Base-by-base conservation (phyloP, 2,329 filamentous ascomycete genomes). In the Lasiodiplodia sp. region DNA sequence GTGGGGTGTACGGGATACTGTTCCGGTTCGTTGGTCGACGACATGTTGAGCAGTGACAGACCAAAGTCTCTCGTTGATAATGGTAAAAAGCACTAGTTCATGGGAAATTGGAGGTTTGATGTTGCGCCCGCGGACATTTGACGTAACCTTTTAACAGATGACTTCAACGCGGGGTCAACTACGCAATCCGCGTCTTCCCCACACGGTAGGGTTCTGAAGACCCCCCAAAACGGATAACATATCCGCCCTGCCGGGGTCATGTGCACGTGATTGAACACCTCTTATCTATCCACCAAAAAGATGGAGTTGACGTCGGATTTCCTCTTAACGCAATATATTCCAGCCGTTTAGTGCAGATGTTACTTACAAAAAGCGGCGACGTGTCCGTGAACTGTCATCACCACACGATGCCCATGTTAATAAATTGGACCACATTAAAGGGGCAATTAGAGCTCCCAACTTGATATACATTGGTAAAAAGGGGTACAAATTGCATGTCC, bases 1-100 rank as follows among this genome's bases (percentile, higher is more conserved):
- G 66, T 52, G 18, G 53, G 52, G 8, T 23, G 40, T 0, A 70
- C 55, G 51, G 55, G 56, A 23, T 70, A 70, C 51, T 69, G 67
- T 53, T 70, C 69, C 14, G 69, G 69, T 34, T 64, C 68, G 34
- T 10, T 47, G 44, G 44, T 21, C 7, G 44, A 47, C n/a, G 44
- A 47, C 44, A 47, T 47, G 3, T 21, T 21, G 44, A n/a, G 11
- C 18, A 8, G 31, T 34, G 31, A 21, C 7, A 8, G 12, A 5
- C 1, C 11, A 11, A 21, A 1, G 40, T 10, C 40, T 47, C 40
- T 18, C 16, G n/a, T n/a, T 47, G 18, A 2, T 47, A n/a, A n/a
- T 4, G 10, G 18, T 47, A 1, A 8, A 47, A 1, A 11, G n/a
- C n/a, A 2, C 31, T 34, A 34, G 8, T 10, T 10, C 31, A 34